Base-by-base conservation (phyloP, 441 rosid genomes). In the Gossypium gossypioides region DNA sequence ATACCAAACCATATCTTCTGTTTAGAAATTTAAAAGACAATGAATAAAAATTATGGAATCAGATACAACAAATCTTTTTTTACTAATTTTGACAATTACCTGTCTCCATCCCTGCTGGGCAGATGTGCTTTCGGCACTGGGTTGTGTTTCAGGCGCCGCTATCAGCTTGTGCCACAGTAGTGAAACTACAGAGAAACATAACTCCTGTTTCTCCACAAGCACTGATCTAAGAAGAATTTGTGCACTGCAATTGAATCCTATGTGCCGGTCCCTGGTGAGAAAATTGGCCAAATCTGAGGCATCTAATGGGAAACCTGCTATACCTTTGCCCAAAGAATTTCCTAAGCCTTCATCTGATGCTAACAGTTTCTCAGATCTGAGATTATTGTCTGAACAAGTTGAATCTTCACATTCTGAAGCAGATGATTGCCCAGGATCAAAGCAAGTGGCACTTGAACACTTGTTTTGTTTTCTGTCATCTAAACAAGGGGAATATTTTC, bases 91-190 rank as follows among this genome's bases (percentile, higher is more conserved):
- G 51, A 4, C n/a, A 62, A 51, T 75, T 84, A 95, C 99, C 97
- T 92, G 99, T 89, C 95, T 87, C 99, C 99, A 95, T 81, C 99
- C 99, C 81, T 95, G 99, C 15, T 88, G 99, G 60, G 99, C 99
- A 58, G 99, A 95, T 72, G 97, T 92, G 86, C 99, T 91, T 86
- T 88, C 99, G 0, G 93, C 95, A 57, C 86, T 83, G 21, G 89
- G 99, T 78, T 91, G 96, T 73, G 87, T 91, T 78, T 95, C 99
- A 8, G 99, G 99, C 37, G 98, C 84, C 50, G 91, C 93, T 66
- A 95, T 87, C 81, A 95, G 75, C 81, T 92, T 95, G 81, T 91
- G 97, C 99, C 99, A 95, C 34, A 58, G 16, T 58, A 58, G 18
- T 25, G 63, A 58, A 58, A 95, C 98, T 72, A 95, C 99, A 54